Base-by-base conservation (phyloP, 2,329 filamentous ascomycete species). In the Myriosclerotinia scirpicola region DNA sequence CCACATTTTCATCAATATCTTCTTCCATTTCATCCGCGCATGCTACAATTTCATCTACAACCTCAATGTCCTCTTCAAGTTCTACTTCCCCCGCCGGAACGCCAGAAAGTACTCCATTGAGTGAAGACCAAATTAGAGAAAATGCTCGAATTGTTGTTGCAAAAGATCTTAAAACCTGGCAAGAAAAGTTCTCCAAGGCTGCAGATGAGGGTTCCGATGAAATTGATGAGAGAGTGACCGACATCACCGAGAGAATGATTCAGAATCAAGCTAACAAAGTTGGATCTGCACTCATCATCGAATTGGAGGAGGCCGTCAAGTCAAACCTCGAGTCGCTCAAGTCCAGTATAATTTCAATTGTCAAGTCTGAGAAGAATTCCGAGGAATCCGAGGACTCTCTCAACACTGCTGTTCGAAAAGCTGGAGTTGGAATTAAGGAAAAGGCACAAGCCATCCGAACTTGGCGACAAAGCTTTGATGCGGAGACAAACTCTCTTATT, bases 111-210 rank as follows among this genome's bases (percentile, higher is more conserved):
- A 72, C 75, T 30, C 73, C 75, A 36, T 64, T 73, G 20, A 72
- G 68, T 40, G 84, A 86, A 66, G 81, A 84, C 40, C 84, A 87
- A 36, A 77, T 81, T 20, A 83, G 85, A 36, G 84, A 84, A 64
- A 84, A 82, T 5, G 85, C 85, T 2, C 86, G 87, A 54, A 85
- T 89, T 73, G 85, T 85, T 69, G 90, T 98, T 53, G 83, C 87
- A 1, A 85, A 89, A 54, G 95, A 99, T 76, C 84, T 99, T 17
- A 84, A 86, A 71, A 84, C 84, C 66, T 99, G 95, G 94, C 90
- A 97, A 78, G 86, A 87, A 69, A 96, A 96, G 75, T 97, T 97
- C 76, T 85, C 90, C 38, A 87, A 88, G 68, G 93, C 93, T 12
- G 92, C 92, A 9, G 90, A 96, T 68, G 93, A 96, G 76, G 93